Evolutionary conservation across 352 stramenopile species (phyloP).

Genomic region (Phytophthora tubulina): DNA sequence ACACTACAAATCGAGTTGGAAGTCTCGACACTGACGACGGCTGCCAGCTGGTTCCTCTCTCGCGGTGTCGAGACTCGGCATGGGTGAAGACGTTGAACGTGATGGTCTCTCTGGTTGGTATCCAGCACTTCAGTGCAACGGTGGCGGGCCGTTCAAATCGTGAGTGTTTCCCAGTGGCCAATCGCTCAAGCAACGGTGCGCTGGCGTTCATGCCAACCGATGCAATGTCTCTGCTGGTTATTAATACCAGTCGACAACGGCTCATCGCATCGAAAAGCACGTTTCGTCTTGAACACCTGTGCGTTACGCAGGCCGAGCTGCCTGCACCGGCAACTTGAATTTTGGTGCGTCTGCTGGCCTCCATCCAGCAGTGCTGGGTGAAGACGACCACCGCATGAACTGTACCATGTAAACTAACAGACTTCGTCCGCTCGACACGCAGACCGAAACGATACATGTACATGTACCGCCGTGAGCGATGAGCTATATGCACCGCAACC

Average conservation of each 20-base stretch:
- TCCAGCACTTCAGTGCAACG: slow-evolving; percentile 21
- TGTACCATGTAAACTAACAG: slow-evolving; percentile 5
- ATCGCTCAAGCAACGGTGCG: slow-evolving; percentile 29
- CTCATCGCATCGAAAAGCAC: slow-evolving; percentile 19
- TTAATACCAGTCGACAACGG: neutral
- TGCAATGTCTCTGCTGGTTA: slow-evolving; percentile 29
- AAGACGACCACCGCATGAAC: slow-evolving; percentile 15
- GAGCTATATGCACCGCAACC: slow-evolving; percentile 1
- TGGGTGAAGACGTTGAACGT: slow-evolving; percentile 27
- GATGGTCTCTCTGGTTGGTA: slow-evolving; percentile 25
- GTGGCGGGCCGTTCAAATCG: slow-evolving; percentile 25
- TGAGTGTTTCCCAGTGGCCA: slow-evolving; percentile 17
- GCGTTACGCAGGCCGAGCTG: neutral
- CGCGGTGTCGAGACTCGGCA: slow-evolving; percentile 11
- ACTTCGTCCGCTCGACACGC: neutral
- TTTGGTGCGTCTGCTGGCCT: slow-evolving; percentile 21
- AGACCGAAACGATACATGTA: too few species aligned
- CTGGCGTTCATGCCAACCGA: slow-evolving; percentile 29
- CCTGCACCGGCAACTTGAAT: slow-evolving; percentile 9
- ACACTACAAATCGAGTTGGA: slow-evolving; percentile 34
- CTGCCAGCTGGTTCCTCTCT: slow-evolving; percentile 34
- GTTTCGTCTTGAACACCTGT: slow-evolving; percentile 7
- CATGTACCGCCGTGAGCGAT: neutral
- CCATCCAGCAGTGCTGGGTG: neutral
- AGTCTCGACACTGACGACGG: slow-evolving; percentile 31